Percentiles rank a stretch among this genome's conserved stretches.
These are phyloP conservation scores for Moesziomyces parantarcticus DNA, from an alignment of 1,284 basidiomycete species.

Conservation along the genomic window DNA sequence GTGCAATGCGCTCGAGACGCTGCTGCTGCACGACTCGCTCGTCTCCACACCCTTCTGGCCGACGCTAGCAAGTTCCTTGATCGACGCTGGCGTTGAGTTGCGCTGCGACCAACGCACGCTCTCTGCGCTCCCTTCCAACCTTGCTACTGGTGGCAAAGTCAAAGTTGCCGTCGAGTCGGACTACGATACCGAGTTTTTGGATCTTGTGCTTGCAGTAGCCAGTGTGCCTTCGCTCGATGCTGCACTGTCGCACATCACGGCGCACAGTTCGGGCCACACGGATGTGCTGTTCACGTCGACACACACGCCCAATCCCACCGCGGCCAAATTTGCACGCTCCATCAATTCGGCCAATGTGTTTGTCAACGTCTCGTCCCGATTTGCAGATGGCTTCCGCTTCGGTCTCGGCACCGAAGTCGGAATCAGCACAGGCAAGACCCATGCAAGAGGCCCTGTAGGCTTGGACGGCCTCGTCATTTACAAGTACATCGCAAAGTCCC, in stretches of 20 bases:
- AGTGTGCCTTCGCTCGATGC: slow-evolving; percentile 76
- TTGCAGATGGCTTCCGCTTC: slow-evolving; percentile 96
- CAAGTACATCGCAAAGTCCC: slow-evolving; percentile 55
- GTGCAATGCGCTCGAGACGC: slow-evolving; percentile 92
- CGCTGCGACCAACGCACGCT: slow-evolving; percentile 76
- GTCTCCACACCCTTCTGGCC: slow-evolving; percentile 75
- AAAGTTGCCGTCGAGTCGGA: slow-evolving; percentile 70
- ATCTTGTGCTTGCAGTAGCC: slow-evolving; percentile 74
- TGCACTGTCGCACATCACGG: slow-evolving; percentile 90
- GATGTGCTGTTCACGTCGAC: slow-evolving; percentile 78
- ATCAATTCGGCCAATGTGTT: slow-evolving; percentile 93
- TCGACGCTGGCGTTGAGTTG: slow-evolving; percentile 78
- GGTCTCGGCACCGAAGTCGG: slow-evolving; percentile 98
- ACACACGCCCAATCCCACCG: slow-evolving; percentile 64
- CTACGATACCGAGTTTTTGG: slow-evolving; percentile 84
- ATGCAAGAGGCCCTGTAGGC: slow-evolving; percentile 95
- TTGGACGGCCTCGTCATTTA: slow-evolving; percentile 77
- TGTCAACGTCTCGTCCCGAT: slow-evolving; percentile 92
- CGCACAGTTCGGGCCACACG: slow-evolving; percentile 93
- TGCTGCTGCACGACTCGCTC: slow-evolving; percentile 80
- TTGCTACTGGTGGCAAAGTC: slow-evolving; percentile 15
- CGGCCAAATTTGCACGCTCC: slow-evolving; percentile 82
- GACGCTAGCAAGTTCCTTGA: slow-evolving; percentile 78
- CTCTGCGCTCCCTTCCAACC: slow-evolving; percentile 1
- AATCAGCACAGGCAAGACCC: slow-evolving; percentile 94